These are phyloP conservation scores for Astrothelium macrocarpum DNA, from an alignment of 495 filamentous ascomycete genomes.

Conservation along the genomic window DNA sequence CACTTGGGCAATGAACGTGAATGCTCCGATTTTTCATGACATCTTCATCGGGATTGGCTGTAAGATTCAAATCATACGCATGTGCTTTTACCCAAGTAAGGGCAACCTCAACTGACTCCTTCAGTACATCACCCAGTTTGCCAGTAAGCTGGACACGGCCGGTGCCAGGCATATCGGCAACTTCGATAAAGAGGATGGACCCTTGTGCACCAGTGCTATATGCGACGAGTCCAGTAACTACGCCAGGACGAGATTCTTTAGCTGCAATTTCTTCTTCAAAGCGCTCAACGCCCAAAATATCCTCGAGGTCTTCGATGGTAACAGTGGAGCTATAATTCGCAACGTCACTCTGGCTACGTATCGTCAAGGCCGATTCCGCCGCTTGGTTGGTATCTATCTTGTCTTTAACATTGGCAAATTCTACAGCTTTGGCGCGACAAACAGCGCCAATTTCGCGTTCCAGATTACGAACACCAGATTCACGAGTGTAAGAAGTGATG, in stretches of 20 bases:
- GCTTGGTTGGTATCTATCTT: conserved; percentile 48
- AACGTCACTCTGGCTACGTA: background rate
- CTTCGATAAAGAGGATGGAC: conserved; percentile 96
- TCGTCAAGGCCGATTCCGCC: conserved; percentile 18
- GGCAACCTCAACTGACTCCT: conserved; percentile 94
- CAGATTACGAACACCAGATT: conserved; percentile 93
- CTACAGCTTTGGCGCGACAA: conserved; percentile 88
- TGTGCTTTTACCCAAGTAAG: conserved; percentile 95
- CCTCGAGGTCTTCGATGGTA: conserved; percentile 68
- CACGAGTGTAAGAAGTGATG: conserved; percentile 90
- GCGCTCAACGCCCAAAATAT: conserved; percentile 84
- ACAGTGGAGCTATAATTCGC: conserved; percentile 67
- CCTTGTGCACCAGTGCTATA: conserved; percentile 89
- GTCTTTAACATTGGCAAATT: conserved; percentile 85
- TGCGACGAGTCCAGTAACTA: conserved; percentile 96
- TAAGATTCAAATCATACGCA: conserved; percentile 82
- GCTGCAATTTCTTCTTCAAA: conserved; percentile 96
- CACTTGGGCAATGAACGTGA: conserved; percentile 93
- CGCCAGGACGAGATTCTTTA: conserved; percentile 74
- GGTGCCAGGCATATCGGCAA: conserved; percentile 90
- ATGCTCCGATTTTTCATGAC: conserved; percentile 93
- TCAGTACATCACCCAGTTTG: conserved; percentile 95
- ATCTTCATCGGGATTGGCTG: conserved; percentile 69
- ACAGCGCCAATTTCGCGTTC: conserved; percentile 93
- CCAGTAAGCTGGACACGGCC: conserved; percentile 94